These are phyloP conservation scores for Sclerospora graminicola DNA, from an alignment of 352 stramenopile species.

Conservation along the genomic window DNA sequence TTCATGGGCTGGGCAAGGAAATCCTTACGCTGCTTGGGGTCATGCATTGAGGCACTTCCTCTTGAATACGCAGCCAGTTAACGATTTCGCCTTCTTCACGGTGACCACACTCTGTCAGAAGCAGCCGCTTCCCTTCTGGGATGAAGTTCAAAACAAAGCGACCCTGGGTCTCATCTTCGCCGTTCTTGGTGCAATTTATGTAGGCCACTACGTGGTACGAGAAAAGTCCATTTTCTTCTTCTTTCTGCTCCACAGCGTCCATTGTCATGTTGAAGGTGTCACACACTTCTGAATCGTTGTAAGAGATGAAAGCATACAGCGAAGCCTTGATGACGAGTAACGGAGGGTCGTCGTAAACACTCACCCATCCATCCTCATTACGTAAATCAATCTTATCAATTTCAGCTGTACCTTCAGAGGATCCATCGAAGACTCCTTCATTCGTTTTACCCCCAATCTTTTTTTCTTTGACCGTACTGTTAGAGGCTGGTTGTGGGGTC, in stretches of 20 bases:
- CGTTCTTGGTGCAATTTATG: slow-evolving; percentile 78
- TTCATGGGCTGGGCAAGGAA: no score
- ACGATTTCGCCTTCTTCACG: no score
- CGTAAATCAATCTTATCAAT: no score
- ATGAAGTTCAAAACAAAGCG: slow-evolving; percentile 84
- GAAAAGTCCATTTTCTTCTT: slow-evolving; percentile 51
- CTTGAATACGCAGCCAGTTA: no score
- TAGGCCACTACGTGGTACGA: slow-evolving; percentile 80
- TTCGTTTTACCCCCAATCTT: slow-evolving; percentile 67
- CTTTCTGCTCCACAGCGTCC: slow-evolving; percentile 75
- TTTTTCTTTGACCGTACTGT: no score
- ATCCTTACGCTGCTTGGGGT: no score
- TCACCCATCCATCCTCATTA: no score
- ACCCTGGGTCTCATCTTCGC: slow-evolving; percentile 59
- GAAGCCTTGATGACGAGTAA: slow-evolving; percentile 77
- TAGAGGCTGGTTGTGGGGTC: no score
- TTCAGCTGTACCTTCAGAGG: no score
- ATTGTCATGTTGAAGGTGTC: slow-evolving; percentile 83
- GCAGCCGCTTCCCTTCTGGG: no score
- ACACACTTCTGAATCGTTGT: slow-evolving; percentile 75
- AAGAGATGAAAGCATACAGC: slow-evolving; percentile 77
- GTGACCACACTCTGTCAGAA: no score
- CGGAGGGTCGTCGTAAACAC: slow-evolving; percentile 63
- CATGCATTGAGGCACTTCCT: no score
- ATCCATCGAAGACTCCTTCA: slow-evolving; percentile 67